Evolutionary conservation across 371 early-diverging fungal genomes (phyloP), one percentile per base, ranked within the genome.

Genomic region (Mucor sp.): DNA sequence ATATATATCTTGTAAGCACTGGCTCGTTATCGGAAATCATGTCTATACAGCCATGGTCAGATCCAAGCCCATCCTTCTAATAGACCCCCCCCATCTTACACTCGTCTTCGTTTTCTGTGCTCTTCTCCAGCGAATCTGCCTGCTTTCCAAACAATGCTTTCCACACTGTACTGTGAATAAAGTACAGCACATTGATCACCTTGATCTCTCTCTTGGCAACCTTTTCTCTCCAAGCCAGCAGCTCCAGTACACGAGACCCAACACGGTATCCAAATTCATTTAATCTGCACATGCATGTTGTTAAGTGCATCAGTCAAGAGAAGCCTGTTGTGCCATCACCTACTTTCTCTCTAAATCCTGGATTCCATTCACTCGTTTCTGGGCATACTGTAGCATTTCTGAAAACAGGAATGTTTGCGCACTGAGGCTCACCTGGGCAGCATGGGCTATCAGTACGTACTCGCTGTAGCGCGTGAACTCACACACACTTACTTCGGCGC

Each of bases 11-110:
- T 44, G 88, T 89, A 43, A 96, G 81, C 8, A 91, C 63, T 2
- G 97, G 97, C 58, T 98, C 97, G 68, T 97, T 97, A 76, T 98
- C 99, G 19, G 93, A 93, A 39, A 98, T 94, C 99, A 98, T 98
- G 71, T 97, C 93, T 95, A 78, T 23, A 14, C 30, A 4, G 58
- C 11, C 23, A 50, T 4, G 19, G 19, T 27, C 4, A 53, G 14
- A 27, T 53, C 14, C 8, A 3, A 33, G 8, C 33, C 1, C 23
- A n/a, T 30, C 12, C 19, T 30, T 6, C 19, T 19, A 19, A 9
- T 3, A 47, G 15, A 47, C 1, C 47, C 6, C 25, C 6, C 30
- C 6, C 30, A 28, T 60, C 83, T 63, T 30, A 92, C 94, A 98
- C 88, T 98, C 97, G 66, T 98, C 98, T 48, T 96, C 95, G 69